Base-by-base conservation (phyloP, 1,284 basidiomycete genomes). In the Cryptococcus sp. region DNA sequence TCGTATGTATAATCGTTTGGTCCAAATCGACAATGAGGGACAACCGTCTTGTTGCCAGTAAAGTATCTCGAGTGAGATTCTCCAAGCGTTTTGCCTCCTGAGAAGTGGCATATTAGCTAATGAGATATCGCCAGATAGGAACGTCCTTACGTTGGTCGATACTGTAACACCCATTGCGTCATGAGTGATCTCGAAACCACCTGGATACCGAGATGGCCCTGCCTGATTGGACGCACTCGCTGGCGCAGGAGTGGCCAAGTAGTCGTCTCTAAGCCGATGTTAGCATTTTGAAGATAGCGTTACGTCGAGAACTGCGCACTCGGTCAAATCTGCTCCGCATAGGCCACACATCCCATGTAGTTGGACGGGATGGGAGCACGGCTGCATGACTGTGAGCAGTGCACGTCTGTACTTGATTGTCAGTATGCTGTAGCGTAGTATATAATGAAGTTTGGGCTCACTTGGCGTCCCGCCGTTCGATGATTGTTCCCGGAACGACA, bases 1-100 rank as follows among this genome's bases (percentile, higher is more conserved):
- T 98, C 11, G 96, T 95, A 74, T 99, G 95, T 10, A 99, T 93
- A 72, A 99, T 93, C 7, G 95, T 99, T 78, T 99, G 95, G 80
- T 99, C 95, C 43, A 99, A 85, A 80, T 99, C 95, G 67, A 99
- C 95, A 69, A 99, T 97, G 61, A 99, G 86, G 13, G 91, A 92
- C 22, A 99, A 85, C 72, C 89, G 93, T 57, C 87, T 84, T 16
- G 86, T 81, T 50, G 84, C 83, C 65, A 93, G 83, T 26, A 99
- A 85, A 60, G 87, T 85, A 3, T 87, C 80, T 2, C 90, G 88
- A 5, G 88, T 88, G 69, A 93, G 88, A 34, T 83, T 83, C 71
- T 96, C 93, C 62, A 97, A 87, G 22, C 90, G 85, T 69, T 89
- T 86, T 0, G 94, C 94, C 79, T 96, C 93, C 77, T 93, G 85